These are phyloP conservation scores for Globisporangium canariense DNA, from an alignment of 352 stramenopile genomes.

Conservation along the genomic window DNA sequence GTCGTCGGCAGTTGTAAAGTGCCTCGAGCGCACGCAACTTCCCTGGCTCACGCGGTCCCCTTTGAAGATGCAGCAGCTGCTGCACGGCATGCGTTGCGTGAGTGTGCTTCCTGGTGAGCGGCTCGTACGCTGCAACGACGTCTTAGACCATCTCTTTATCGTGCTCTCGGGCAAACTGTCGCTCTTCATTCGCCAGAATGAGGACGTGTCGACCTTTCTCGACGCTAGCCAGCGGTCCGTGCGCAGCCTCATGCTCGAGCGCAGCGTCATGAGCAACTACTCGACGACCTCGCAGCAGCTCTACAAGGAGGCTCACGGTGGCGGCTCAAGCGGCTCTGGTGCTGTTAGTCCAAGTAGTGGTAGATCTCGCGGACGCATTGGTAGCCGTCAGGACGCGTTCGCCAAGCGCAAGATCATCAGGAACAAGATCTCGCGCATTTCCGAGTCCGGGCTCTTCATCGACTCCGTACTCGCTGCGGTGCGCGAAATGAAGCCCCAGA, in stretches of 20 bases:
- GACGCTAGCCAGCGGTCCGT: slow-evolving; percentile 57
- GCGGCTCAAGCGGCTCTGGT: background rate
- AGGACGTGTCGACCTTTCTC: slow-evolving; percentile 36
- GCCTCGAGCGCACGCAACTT: slow-evolving; percentile 25
- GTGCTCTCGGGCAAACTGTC: slow-evolving; percentile 41
- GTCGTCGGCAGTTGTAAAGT: slow-evolving; percentile 21
- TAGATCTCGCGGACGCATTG: background rate
- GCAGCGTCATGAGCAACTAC: slow-evolving; percentile 63
- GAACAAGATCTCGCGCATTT: slow-evolving; percentile 14
- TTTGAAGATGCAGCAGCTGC: slow-evolving; percentile 35
- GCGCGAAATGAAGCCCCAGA: slow-evolving; percentile 23
- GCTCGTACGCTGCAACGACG: slow-evolving; percentile 35
- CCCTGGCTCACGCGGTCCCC: slow-evolving; percentile 29
- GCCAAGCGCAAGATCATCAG: slow-evolving; percentile 17
- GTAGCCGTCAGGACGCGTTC: slow-evolving; percentile 5
- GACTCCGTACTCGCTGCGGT: slow-evolving; percentile 52
- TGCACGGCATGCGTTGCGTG: slow-evolving; percentile 31
- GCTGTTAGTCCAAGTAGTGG: background rate
- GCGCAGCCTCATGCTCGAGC: slow-evolving; percentile 51
- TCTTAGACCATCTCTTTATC: slow-evolving; percentile 41
- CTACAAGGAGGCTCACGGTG: slow-evolving; percentile 18
- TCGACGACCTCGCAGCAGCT: slow-evolving; percentile 64
- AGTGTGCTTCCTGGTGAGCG: slow-evolving; percentile 35
- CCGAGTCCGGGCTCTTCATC: slow-evolving; percentile 27
- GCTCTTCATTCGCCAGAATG: slow-evolving; percentile 36